Evolutionary conservation across 1,139 yeast species (phyloP).

Genomic region (Taphrina sp.): DNA sequence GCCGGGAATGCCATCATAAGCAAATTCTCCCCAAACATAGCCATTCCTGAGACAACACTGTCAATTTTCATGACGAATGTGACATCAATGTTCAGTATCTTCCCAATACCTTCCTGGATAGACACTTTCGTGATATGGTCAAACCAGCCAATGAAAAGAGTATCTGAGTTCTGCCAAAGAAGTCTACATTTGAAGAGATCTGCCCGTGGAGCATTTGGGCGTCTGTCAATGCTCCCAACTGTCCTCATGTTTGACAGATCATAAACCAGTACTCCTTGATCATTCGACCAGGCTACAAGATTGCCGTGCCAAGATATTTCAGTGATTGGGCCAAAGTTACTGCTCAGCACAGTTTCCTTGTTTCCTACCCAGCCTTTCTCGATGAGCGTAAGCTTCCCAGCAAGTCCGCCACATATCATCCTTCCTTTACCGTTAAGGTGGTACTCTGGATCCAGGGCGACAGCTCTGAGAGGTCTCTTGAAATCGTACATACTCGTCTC

Average conservation of each 20-base stretch:
- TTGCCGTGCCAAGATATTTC: slow-evolving; percentile 63
- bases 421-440: slow-evolving; percentile 57
- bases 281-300: slow-evolving; percentile 79
- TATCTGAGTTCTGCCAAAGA: slow-evolving; percentile 63
- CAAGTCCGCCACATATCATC: slow-evolving; percentile 77
- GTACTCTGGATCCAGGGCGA: slow-evolving; percentile 73
- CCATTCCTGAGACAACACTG: slow-evolving; percentile 71
- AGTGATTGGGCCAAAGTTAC: slow-evolving; percentile 70
- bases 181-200: slow-evolving; percentile 84
- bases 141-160: slow-evolving; percentile 82
- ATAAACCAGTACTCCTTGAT: slow-evolving; percentile 47
- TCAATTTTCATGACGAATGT: slow-evolving; percentile 50
- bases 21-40: slow-evolving; percentile 64
- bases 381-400: slow-evolving; percentile 75
- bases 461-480: slow-evolving; percentile 84
- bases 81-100: slow-evolving; percentile 18
- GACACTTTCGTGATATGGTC: slow-evolving; percentile 71
- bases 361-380: slow-evolving; percentile 85
- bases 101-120: slow-evolving; percentile 42
- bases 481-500: slow-evolving; percentile 55
- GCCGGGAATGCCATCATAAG: slow-evolving; percentile 53
- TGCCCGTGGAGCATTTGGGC: slow-evolving; percentile 63
- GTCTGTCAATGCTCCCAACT: slow-evolving; percentile 51
- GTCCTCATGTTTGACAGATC: slow-evolving; percentile 37
- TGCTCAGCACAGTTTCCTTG: slow-evolving; percentile 65